These are phyloP conservation scores for Talaromyces trachyspermus DNA, from an alignment of 495 filamentous ascomycete genomes.

Conservation along the genomic window DNA sequence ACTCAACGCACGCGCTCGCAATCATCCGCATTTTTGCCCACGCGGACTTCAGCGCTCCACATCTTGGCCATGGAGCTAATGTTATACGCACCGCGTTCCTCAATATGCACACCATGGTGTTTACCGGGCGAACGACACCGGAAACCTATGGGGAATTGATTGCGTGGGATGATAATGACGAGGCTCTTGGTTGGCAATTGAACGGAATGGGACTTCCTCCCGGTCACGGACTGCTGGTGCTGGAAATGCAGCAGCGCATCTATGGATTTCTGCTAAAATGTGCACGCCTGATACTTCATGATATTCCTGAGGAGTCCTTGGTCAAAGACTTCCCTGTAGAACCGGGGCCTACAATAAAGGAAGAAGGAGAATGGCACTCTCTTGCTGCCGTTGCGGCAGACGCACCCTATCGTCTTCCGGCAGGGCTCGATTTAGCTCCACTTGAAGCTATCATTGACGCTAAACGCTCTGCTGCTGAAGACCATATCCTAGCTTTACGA, in stretches of 20 bases:
- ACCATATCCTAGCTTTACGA: constrained; percentile 46
- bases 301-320: constrained; percentile 19
- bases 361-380: constrained; percentile 16
- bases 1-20: constrained; percentile 39
- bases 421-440: constrained; percentile 28
- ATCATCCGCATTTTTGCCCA: constrained; percentile 31
- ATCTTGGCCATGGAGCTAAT: constrained; percentile 18
- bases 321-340: constrained; percentile 15
- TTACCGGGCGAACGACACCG: constrained; percentile 24
- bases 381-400: constrained; percentile 30
- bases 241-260: constrained; percentile 40
- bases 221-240: constrained; percentile 34
- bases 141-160: constrained; percentile 42
- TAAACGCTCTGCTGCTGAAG: constrained; percentile 28
- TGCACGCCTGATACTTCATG: constrained; percentile 35
- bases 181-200: constrained; percentile 25
- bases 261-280: constrained; percentile 35
- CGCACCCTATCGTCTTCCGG: constrained; percentile 38
- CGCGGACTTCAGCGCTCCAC: constrained; percentile 23
- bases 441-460: constrained; percentile 33
- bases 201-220: constrained; percentile 21
- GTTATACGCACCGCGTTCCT: constrained; percentile 29
- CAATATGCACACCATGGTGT: constrained; percentile 31
- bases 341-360: constrained; percentile 18
- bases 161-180: constrained; percentile 27